Percentiles rank a stretch among this genome's conserved stretches.
Conservation (phyloP, 1,284 basidiomycete genomes). For the Rhizoctonia solani region DNA sequence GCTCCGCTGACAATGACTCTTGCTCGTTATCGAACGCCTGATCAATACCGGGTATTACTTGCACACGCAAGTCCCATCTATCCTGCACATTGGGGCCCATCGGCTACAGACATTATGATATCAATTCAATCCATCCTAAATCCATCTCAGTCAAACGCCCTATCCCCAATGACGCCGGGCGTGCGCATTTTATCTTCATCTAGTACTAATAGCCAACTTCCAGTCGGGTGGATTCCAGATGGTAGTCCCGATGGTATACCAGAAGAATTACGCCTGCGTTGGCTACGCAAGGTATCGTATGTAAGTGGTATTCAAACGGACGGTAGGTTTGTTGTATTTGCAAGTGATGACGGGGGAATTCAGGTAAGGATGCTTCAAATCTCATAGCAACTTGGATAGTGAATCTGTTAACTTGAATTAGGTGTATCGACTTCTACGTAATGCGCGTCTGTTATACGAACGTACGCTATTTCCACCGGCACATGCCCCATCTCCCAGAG, state of each 20-base stretch:
- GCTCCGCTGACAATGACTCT: constrained; percentile 43
- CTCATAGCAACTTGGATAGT: constrained; percentile 38
- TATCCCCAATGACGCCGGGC: background rate
- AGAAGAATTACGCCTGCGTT: constrained; percentile 47
- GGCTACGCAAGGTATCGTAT: constrained; percentile 67
- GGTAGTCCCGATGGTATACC: constrained; percentile 64
- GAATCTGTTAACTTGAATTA: constrained; percentile 52
- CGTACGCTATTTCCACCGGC: constrained; percentile 66
- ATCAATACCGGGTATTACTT: constrained; percentile 68
- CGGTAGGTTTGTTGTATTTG: constrained; percentile 81
- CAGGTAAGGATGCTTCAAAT: constrained; percentile 24
- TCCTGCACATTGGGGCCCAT: constrained; percentile 78
- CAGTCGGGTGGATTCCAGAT: constrained; percentile 72
- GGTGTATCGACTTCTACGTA: constrained; percentile 70
- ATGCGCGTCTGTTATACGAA: constrained; percentile 68
- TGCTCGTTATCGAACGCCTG: constrained; percentile 42
- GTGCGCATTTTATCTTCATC: constrained; percentile 1
- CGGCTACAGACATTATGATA: constrained; percentile 72
- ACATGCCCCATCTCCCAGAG: constrained; percentile 58
- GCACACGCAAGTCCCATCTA: constrained; percentile 76
- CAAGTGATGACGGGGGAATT: constrained; percentile 53
- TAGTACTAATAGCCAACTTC: constrained; percentile 40
- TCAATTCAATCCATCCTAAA: constrained; percentile 41
- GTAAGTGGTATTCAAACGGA: constrained; percentile 75
- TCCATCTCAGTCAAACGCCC: background rate